Conservation (phyloP, 305 asterid species). For the Fraxinus ornus region DNA sequence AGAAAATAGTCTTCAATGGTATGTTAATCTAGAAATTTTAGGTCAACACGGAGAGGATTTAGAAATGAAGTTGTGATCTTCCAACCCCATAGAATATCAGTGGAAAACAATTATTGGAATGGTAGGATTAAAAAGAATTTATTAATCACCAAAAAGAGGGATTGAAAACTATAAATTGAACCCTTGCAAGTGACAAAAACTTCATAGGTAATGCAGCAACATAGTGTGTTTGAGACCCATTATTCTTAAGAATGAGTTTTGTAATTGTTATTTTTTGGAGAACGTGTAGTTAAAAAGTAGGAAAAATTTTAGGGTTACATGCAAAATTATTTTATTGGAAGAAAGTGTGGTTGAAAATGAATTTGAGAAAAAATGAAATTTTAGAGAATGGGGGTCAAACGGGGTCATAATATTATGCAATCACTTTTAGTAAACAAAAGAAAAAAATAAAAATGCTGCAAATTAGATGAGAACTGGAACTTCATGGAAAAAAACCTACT, state of each 20-base stretch:
- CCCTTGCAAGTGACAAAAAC: conserved; percentile 9
- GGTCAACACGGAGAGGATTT: background rate
- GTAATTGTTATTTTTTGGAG: no score
- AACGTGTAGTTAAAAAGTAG: no score
- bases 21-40: background rate
- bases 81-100: conserved; percentile 10
- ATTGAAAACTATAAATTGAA: background rate
- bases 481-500: background rate
- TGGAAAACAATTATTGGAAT: background rate
- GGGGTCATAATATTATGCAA: background rate
- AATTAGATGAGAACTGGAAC: conserved; percentile 12
- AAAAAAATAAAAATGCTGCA: background rate
- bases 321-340: no score
- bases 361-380: no score
- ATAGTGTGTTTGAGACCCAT: no score
- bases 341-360: no score
- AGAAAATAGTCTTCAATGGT: background rate
- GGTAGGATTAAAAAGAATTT: background rate
- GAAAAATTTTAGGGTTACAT: no score
- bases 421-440: background rate
- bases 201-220: conserved; percentile 14
- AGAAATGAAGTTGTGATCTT: conserved; percentile 6
- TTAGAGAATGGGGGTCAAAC: no score
- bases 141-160: background rate
- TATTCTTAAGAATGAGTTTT: no score